Percentiles rank a stretch among this genome's conserved stretches.
Evolutionary conservation across 768 basidiomycete genomes (phyloP).

Genomic region (Flagelloscypha sp.): DNA sequence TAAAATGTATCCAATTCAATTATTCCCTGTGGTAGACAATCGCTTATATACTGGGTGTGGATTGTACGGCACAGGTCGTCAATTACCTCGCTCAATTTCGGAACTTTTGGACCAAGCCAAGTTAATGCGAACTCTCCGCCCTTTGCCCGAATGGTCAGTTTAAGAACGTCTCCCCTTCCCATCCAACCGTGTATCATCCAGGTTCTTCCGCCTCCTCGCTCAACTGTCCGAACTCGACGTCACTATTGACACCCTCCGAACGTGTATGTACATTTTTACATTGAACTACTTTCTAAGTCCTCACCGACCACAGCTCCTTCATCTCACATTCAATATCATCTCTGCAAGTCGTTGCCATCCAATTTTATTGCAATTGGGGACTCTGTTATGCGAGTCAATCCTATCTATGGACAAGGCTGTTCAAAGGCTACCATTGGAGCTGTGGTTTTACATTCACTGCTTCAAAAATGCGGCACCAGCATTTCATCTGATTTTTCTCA

Average conservation of each 20-base stretch:
- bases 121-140: no score
- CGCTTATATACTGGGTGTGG: no score
- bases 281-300: background rate
- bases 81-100: no score
- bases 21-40: no score
- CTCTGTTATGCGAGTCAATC: slow-evolving; percentile 21
- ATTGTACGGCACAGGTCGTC: no score
- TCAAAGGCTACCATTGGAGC: slow-evolving; percentile 14
- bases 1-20: no score
- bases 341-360: slow-evolving; percentile 16
- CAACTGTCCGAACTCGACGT: background rate
- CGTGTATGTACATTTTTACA: background rate
- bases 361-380: slow-evolving; percentile 30
- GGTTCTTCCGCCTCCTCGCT: background rate
- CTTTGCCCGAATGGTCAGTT: no score
- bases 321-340: slow-evolving; percentile 20
- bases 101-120: no score
- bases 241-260: background rate
- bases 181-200: no score
- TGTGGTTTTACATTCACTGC: slow-evolving; percentile 7
- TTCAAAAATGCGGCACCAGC: slow-evolving; percentile 1
- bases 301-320: slow-evolving; percentile 11
- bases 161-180: no score
- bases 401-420: slow-evolving; percentile 10
- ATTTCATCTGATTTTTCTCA: slow-evolving; percentile 3